Percentiles rank a stretch among this genome's conserved stretches.
phyloP scores from a whole-genome alignment of 768 basidiomycete species.

The Artomyces pyxidatus region DNA sequence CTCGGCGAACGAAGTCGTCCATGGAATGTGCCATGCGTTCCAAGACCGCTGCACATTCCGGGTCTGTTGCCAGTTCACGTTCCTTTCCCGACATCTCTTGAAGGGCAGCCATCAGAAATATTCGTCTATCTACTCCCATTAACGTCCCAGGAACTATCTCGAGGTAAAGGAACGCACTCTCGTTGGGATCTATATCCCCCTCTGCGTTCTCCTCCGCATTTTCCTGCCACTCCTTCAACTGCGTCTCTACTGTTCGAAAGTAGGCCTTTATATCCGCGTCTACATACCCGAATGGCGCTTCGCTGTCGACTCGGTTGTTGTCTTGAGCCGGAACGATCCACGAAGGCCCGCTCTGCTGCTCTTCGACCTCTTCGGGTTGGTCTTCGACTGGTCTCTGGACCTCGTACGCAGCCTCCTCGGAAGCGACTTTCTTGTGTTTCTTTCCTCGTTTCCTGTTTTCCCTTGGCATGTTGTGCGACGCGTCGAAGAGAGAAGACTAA shows the following conservation, averaged over 20 bases:
- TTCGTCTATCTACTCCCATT: slow-evolving; percentile 17
- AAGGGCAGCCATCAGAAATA: slow-evolving; percentile 78
- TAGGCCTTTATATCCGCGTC: slow-evolving; percentile 91
- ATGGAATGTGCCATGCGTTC: slow-evolving; percentile 89
- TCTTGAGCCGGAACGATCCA: slow-evolving; percentile 53
- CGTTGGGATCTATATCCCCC: slow-evolving; percentile 55
- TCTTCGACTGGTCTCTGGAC: slow-evolving; percentile 17
- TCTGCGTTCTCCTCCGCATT: slow-evolving; percentile 35
- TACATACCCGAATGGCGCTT: slow-evolving; percentile 85
- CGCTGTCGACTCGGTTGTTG: slow-evolving; percentile 37
- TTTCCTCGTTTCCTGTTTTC: slow-evolving; percentile 73
- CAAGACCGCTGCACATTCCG: slow-evolving; percentile 84
- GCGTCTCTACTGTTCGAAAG: slow-evolving; percentile 81
- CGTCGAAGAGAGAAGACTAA: too few species aligned
- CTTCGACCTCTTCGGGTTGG: slow-evolving; percentile 8
- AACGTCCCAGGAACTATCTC: too few species aligned
- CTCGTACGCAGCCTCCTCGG: slow-evolving; percentile 21
- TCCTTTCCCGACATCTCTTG: slow-evolving; percentile 84
- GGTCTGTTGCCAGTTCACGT: slow-evolving; percentile 84
- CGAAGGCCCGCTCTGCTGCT: slow-evolving; percentile 40
- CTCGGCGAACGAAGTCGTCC: slow-evolving; percentile 93
- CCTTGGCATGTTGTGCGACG: slow-evolving; percentile 65
- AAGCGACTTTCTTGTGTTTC: slow-evolving; percentile 51
- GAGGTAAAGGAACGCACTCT: slow-evolving; percentile 46
- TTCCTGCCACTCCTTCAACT: slow-evolving; percentile 83